A percentile compares a stretch with the other conserved stretches of the same genome.
phyloP scores from a whole-genome alignment of 352 stramenopile genomes.

The Elongisporangium senticosum region DNA sequence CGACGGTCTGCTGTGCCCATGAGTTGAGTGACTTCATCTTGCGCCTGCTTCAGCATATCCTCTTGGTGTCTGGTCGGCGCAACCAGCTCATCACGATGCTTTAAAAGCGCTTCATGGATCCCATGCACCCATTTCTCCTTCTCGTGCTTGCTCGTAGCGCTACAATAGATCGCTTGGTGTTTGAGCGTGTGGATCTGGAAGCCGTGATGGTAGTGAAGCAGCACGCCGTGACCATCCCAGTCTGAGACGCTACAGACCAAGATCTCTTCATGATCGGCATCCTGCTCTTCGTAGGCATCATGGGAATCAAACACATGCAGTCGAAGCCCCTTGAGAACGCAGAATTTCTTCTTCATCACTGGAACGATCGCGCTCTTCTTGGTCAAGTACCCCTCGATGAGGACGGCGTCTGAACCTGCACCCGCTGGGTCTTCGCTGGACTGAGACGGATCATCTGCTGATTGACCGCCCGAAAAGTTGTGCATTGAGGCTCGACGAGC shows the following conservation, averaged over 20 bases:
- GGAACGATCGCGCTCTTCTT: conserved; percentile 37
- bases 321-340: conserved; percentile 33
- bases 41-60: conserved; percentile 16
- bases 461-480: no score
- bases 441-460: no score
- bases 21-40: neutral
- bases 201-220: conserved; percentile 68
- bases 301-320: conserved; percentile 40
- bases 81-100: conserved; percentile 23
- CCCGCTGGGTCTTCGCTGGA: neutral
- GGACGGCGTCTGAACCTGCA: conserved; percentile 3
- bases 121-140: conserved; percentile 62
- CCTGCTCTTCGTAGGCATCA: conserved; percentile 23
- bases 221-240: conserved; percentile 53
- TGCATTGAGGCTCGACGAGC: no score
- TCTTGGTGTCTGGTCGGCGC: conserved; percentile 21
- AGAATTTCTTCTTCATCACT: conserved; percentile 66
- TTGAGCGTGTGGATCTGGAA: conserved; percentile 61
- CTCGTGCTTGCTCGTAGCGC: conserved; percentile 48
- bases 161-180: conserved; percentile 59
- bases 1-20: no score
- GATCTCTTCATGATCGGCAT: conserved; percentile 14
- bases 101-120: conserved; percentile 46
- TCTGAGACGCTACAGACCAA: conserved; percentile 38
- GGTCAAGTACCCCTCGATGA: conserved; percentile 56